Evolutionary conservation across 768 basidiomycete species (phyloP).

Genomic region (Fibroporia radiculosa): DNA sequence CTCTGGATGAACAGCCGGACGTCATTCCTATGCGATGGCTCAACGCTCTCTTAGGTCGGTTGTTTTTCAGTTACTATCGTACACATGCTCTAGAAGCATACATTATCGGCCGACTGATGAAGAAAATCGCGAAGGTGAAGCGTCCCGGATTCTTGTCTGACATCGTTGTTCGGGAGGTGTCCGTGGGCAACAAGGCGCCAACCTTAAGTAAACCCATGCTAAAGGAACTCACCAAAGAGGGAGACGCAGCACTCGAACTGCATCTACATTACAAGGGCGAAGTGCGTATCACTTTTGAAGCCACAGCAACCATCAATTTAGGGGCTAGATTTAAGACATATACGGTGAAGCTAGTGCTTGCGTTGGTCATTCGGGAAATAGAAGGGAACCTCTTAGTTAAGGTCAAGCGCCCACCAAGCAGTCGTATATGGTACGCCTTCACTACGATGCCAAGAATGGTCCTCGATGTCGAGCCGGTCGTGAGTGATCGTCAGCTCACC

Average conservation of each 20-base stretch:
- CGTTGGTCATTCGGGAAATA: slow-evolving; percentile 79
- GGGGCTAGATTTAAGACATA: slow-evolving; percentile 84
- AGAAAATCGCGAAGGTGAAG: slow-evolving; percentile 89
- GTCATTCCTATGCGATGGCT: slow-evolving; percentile 97
- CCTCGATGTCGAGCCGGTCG: slow-evolving; percentile 85
- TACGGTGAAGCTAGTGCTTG: slow-evolving; percentile 82
- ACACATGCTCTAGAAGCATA: slow-evolving; percentile 76
- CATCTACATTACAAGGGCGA: slow-evolving; percentile 82
- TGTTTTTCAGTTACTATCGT: slow-evolving; percentile 89
- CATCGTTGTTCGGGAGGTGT: slow-evolving; percentile 81
- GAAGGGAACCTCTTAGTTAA: slow-evolving; percentile 88
- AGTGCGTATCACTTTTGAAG: slow-evolving; percentile 82
- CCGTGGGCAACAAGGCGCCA: slow-evolving; percentile 77
- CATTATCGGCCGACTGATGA: slow-evolving; percentile 85
- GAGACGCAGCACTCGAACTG: slow-evolving; percentile 86
- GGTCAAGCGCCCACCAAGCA: slow-evolving; percentile 92
- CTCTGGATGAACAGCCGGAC: slow-evolving; percentile 89
- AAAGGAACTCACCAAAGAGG: slow-evolving; percentile 92
- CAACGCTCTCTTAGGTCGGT: slow-evolving; percentile 85
- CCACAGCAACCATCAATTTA: slow-evolving; percentile 80
- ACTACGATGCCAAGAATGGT: slow-evolving; percentile 85
- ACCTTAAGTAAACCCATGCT: slow-evolving; percentile 96
- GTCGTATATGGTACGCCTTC: slow-evolving; percentile 94
- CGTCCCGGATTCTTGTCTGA: slow-evolving; percentile 81
- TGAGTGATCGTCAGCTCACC: slow-evolving; percentile 89